Conservation (phyloP, 2,329 filamentous ascomycete species). For the Colletotrichum navitas region DNA sequence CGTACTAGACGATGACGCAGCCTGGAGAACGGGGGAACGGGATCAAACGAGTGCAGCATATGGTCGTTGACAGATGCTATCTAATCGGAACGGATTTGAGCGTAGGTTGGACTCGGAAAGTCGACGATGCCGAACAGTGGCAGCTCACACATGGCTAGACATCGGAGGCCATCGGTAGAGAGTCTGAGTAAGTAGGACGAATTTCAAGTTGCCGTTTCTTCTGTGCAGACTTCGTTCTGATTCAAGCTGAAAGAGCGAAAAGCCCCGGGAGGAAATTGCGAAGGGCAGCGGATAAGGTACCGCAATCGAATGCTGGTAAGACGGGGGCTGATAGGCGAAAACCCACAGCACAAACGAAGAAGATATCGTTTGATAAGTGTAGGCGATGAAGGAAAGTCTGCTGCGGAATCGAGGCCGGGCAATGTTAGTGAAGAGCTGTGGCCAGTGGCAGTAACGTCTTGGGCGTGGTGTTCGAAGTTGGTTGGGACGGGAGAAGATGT, state of each 20-base stretch:
- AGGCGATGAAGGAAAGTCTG: conserved; percentile 1
- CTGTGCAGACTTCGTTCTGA: background rate
- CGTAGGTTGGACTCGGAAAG: conserved; percentile 36
- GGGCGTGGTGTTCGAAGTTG: conserved; percentile 49
- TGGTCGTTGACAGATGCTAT: conserved; percentile 18
- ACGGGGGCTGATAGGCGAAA: background rate
- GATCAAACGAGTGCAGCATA: conserved; percentile 30
- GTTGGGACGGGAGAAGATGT: conserved; percentile 16
- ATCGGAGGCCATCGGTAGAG: conserved; percentile 43
- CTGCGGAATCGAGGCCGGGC: background rate
- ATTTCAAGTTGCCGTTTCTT: background rate
- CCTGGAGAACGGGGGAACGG: conserved; percentile 42
- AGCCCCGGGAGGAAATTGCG: background rate
- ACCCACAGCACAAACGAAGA: background rate
- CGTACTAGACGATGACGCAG: conserved; percentile 42
- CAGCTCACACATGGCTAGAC: conserved; percentile 51
- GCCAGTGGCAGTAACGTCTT: conserved; percentile 44
- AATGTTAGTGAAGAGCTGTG: conserved; percentile 42
- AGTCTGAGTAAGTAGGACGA: background rate
- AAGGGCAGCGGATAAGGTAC: background rate
- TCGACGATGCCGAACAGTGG: conserved; percentile 46
- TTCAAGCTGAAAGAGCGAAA: background rate
- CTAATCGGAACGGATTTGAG: conserved; percentile 20
- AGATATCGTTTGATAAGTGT: background rate
- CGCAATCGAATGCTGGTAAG: background rate